phyloP scores from a whole-genome alignment of 352 stramenopile genomes.

The Pythium angustatum region DNA sequence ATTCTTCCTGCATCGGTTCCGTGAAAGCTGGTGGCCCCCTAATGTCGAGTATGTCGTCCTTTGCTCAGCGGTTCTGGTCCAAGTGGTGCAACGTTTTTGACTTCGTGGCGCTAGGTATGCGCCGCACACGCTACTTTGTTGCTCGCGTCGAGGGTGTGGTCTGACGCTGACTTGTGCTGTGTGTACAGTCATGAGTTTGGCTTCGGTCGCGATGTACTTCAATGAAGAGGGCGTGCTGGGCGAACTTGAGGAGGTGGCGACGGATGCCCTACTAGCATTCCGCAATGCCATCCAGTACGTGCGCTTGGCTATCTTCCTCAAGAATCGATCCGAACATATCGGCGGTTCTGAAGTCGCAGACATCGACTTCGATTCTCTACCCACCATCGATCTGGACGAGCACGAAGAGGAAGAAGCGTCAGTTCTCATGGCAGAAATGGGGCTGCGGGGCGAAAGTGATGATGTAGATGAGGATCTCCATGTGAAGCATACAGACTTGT shows the following conservation, averaged over 20 bases:
- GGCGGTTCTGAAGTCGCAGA: slow-evolving; percentile 27
- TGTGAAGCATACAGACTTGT: background rate
- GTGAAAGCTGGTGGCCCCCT: no score
- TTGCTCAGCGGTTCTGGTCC: slow-evolving; percentile 68
- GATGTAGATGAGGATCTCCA: slow-evolving; percentile 18
- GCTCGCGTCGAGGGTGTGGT: no score
- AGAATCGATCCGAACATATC: slow-evolving; percentile 37
- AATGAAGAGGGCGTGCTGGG: slow-evolving; percentile 79
- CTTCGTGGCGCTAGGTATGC: slow-evolving; percentile 63
- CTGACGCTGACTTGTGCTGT: background rate
- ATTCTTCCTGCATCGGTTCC: no score
- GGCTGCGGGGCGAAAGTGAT: slow-evolving; percentile 7
- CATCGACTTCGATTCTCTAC: slow-evolving; percentile 30
- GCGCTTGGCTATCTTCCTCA: slow-evolving; percentile 82
- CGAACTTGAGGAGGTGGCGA: slow-evolving; percentile 82
- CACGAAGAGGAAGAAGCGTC: slow-evolving; percentile 15
- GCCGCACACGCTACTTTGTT: no score
- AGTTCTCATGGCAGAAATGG: slow-evolving; percentile 24
- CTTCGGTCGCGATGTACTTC: slow-evolving; percentile 83
- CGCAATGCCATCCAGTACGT: slow-evolving; percentile 82
- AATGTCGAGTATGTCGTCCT: no score
- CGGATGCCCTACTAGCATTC: slow-evolving; percentile 73
- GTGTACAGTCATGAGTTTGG: slow-evolving; percentile 75
- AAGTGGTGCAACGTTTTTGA: slow-evolving; percentile 89
- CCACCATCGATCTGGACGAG: slow-evolving; percentile 12